Evolutionary conservation across 495 filamentous ascomycete species (phyloP).

Genomic region (Penicillium cinerascens): DNA sequence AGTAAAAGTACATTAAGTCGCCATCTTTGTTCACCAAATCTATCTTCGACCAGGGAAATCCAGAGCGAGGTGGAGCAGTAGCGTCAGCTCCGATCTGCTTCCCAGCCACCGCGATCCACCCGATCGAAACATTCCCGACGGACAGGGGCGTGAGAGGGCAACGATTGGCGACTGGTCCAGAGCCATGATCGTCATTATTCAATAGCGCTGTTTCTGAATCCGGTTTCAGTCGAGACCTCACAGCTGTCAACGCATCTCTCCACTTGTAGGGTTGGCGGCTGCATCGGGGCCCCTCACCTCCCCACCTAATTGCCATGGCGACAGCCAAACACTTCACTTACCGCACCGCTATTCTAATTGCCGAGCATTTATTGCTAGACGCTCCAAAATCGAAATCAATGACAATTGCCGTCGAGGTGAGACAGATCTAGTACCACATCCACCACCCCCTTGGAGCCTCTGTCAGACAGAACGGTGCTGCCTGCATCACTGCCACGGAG

Average conservation of each 20-base stretch:
- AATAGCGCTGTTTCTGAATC: slow-evolving; percentile 18
- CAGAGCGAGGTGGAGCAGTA: slow-evolving; percentile 19
- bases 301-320: slow-evolving; percentile 24
- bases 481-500: slow-evolving; percentile 17
- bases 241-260: slow-evolving; percentile 14
- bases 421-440: slow-evolving; percentile 11
- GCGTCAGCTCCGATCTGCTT: slow-evolving; percentile 21
- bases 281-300: slow-evolving; percentile 1
- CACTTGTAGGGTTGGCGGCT: slow-evolving; percentile 14
- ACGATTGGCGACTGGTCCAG: slow-evolving; percentile 22
- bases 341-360: background rate
- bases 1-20: background rate
- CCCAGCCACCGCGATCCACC: slow-evolving; percentile 29
- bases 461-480: slow-evolving; percentile 13
- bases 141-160: slow-evolving; percentile 13
- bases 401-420: slow-evolving; percentile 6
- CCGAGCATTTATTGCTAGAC: background rate
- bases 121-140: slow-evolving; percentile 17
- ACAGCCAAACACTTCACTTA: slow-evolving; percentile 12
- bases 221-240: slow-evolving; percentile 22
- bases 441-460: slow-evolving; percentile 15
- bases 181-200: slow-evolving; percentile 20
- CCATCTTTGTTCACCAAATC: background rate
- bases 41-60: slow-evolving; percentile 13
- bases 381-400: background rate